phyloP scores from a whole-genome alignment of 2,329 filamentous ascomycete species.

The Fusarium nygamai region DNA sequence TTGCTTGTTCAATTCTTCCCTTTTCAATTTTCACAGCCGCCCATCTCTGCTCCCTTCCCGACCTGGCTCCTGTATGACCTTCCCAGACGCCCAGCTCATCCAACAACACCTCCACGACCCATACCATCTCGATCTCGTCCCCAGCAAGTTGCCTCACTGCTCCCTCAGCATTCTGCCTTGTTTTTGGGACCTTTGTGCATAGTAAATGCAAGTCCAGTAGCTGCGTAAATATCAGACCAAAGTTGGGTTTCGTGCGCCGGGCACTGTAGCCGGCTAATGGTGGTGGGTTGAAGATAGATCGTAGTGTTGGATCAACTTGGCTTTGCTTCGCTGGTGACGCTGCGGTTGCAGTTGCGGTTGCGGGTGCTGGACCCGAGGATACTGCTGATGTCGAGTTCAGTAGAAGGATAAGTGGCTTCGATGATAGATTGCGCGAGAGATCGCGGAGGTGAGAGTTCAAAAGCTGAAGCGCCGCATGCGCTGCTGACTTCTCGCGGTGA shows the following conservation, averaged over 20 bases:
- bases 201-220: conserved; percentile 66
- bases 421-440: conserved; percentile 53
- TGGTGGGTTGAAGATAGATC: conserved; percentile 60
- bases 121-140: conserved; percentile 45
- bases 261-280: conserved; percentile 31
- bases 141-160: neutral
- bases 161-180: conserved; percentile 52
- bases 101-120: conserved; percentile 62
- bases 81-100: conserved; percentile 61
- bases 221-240: conserved; percentile 64
- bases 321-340: conserved; percentile 11
- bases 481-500: conserved; percentile 56
- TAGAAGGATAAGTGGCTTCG: conserved; percentile 61
- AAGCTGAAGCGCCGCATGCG: conserved; percentile 59
- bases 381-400: conserved; percentile 60
- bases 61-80: conserved; percentile 43
- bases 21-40: conserved; percentile 56
- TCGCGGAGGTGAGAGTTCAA: conserved; percentile 59
- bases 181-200: conserved; percentile 56
- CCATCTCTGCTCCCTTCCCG: conserved; percentile 64
- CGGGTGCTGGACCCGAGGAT: neutral
- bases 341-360: too few species aligned
- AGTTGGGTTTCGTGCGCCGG: conserved; percentile 58
- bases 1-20: conserved; percentile 53
- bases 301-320: conserved; percentile 55